Conservation (phyloP, 2,329 filamentous ascomycete genomes). For the Thielaviopsis punctulata region DNA sequence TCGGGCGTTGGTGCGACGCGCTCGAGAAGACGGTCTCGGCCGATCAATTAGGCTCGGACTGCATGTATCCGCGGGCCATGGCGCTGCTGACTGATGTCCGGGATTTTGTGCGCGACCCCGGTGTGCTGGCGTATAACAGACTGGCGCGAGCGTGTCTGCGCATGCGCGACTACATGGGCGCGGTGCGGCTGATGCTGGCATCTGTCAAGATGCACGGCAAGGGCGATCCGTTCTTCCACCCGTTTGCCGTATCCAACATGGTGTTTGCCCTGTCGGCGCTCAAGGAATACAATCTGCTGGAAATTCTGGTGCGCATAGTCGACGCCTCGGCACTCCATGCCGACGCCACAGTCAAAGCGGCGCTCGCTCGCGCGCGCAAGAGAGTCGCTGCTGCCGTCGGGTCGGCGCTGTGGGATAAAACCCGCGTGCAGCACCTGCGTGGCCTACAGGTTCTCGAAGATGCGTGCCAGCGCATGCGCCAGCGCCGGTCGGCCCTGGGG, state of each 20-base stretch:
- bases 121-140: conserved; percentile 7
- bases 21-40: background rate
- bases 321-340: background rate
- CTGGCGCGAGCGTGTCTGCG: conserved; percentile 7
- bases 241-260: conserved; percentile 4
- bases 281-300: conserved; percentile 5
- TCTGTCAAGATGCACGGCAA: conserved; percentile 2
- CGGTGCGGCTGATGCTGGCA: conserved; percentile 1
- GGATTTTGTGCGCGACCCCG: conserved; percentile 1
- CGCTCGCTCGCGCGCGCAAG: conserved; percentile 6
- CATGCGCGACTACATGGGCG: conserved; percentile 10
- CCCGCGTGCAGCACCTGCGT: conserved; percentile 1
- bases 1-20: conserved; percentile 1
- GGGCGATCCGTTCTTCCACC: conserved; percentile 4
- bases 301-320: conserved; percentile 2
- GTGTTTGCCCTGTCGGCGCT: conserved; percentile 10
- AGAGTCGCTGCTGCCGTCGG: background rate
- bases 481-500: background rate
- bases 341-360: conserved; percentile 1
- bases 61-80: conserved; percentile 6
- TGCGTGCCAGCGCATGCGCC: background rate
- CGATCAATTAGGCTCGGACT: background rate
- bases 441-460: background rate
- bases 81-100: background rate
- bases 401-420: conserved; percentile 7